Percentiles rank a stretch among this genome's conserved stretches.
These are phyloP conservation scores for Diplodia sapinea DNA, from an alignment of 2,329 filamentous ascomycete species.

Conservation along the genomic window DNA sequence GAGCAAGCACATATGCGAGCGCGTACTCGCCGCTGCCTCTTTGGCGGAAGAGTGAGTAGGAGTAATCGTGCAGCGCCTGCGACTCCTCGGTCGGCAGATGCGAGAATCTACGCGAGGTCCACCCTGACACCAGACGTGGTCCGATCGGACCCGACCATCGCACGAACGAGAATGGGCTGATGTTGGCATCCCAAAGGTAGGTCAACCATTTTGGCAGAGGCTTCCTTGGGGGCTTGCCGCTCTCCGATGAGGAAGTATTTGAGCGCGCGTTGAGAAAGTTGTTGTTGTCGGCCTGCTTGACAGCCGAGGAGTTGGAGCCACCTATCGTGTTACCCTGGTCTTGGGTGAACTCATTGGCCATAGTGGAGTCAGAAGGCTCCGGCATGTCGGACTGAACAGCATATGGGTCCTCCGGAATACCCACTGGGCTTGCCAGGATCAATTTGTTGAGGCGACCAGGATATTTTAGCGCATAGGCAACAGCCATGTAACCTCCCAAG, in stretches of 20 bases:
- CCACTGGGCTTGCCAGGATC: conserved; percentile 91
- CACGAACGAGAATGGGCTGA: conserved; percentile 91
- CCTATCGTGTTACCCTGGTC: conserved; percentile 63
- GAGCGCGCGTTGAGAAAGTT: conserved; percentile 57
- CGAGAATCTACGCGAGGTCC: conserved; percentile 91
- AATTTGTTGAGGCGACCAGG: conserved; percentile 94
- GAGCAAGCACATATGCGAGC: conserved; percentile 88
- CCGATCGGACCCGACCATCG: conserved; percentile 88
- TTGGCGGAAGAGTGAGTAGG: conserved; percentile 92
- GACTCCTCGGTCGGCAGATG: conserved; percentile 82
- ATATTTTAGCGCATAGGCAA: conserved; percentile 95
- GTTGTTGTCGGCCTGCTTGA: conserved; percentile 53
- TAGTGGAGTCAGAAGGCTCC: conserved; percentile 72
- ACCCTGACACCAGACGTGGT: conserved; percentile 89
- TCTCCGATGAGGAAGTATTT: conserved; percentile 47
- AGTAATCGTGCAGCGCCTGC: conserved; percentile 86
- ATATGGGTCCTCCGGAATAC: conserved; percentile 92
- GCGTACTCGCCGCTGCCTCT: conserved; percentile 93
- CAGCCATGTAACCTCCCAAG: conserved; percentile 90
- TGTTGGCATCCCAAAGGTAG: conserved; percentile 96
- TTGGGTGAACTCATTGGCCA: conserved; percentile 79
- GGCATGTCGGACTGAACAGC: conserved; percentile 82
- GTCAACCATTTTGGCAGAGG: conserved; percentile 80
- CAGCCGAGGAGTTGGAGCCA: conserved; percentile 66
- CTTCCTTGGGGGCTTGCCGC: conserved; percentile 31